Evolutionary conservation across 306 rosid genomes (phyloP), one percentile per base, ranked within the genome.

Genomic region (Trifolium subterraneum): DNA sequence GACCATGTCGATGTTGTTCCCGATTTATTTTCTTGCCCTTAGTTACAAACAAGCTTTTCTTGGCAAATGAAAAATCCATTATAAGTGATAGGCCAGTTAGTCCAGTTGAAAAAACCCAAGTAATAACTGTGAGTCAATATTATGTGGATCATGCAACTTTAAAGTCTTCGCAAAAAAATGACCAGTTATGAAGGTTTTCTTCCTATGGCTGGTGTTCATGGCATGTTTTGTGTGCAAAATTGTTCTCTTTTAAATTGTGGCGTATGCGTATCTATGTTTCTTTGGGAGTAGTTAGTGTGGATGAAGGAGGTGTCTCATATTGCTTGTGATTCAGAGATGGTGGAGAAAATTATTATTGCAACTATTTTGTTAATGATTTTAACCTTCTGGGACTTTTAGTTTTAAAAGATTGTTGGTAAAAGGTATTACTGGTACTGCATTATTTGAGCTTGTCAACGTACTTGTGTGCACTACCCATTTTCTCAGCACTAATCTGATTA

Each of bases 401-500:
- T 56, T 79, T 63, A 35, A 20, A 73, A 44, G 38, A 23, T 45
- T 27, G 39, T 58, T 35, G 22, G 69, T 22, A 7, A 44, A 27
- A 65, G 62, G 6, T 36, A n/a, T 73, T 66, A 58, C 18, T 74
- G 41, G 9, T 33, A 19, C 19, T 44, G 23, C 47, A n/a, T 55
- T 36, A 33, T 11, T 33, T 33, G 64, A 45, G 31, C 35, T 29
- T 72, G 22, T 62, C 54, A 59, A 36, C 48, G 59, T 35, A 33
- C 36, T 70, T 13, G 10, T 13, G 10, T 20, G n/a, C 42, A 33
- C 11, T 15, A 12, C 25, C 16, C 41, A 63, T 44, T 54, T 68
- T 64, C 48, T 71, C n/a, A 1, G 14, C 67, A 62, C 68, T 31
- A 58, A 66, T 79, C 64, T 38, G 68, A 79, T 68, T 35, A 68